phyloP scores from a whole-genome alignment of 1,139 yeast species.

The Blastobotrys capitulatus region DNA sequence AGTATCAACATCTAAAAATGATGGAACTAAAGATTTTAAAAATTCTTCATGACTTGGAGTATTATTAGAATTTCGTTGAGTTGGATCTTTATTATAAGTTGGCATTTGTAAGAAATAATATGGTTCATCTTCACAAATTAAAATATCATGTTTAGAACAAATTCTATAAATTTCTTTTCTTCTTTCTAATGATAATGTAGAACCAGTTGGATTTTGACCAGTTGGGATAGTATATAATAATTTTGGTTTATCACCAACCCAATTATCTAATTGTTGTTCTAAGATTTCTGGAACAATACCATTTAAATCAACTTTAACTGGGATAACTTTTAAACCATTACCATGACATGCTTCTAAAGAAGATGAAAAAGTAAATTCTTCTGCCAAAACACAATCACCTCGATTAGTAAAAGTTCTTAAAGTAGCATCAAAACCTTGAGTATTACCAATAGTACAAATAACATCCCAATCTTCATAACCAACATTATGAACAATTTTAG shows the following conservation, averaged over 20 bases:
- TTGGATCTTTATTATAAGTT: conserved; percentile 41
- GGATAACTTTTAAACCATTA: conserved; percentile 60
- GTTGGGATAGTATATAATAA: conserved; percentile 82
- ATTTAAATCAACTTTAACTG: conserved; percentile 70
- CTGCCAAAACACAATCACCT: conserved; percentile 78
- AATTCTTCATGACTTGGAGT: conserved; percentile 44
- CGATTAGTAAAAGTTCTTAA: conserved; percentile 72
- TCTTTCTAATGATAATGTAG: conserved; percentile 65
- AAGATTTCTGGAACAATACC: conserved; percentile 77
- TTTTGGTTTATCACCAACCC: conserved; percentile 73
- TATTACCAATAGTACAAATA: conserved; percentile 68
- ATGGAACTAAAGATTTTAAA: conserved; percentile 62
- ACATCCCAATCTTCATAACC: conserved; percentile 67
- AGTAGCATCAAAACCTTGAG: conserved; percentile 82
- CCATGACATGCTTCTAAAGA: conserved; percentile 81
- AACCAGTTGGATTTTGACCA: conserved; percentile 95
- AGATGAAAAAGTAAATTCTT: conserved; percentile 74
- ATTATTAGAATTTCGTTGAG: conserved; percentile 16
- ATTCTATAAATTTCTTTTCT: conserved; percentile 64
- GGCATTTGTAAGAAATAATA: conserved; percentile 92
- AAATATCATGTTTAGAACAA: conserved; percentile 72
- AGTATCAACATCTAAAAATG: conserved; percentile 69
- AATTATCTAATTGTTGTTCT: conserved; percentile 55
- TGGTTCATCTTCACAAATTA: conserved; percentile 89
- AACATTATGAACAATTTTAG: conserved; percentile 53